phyloP scores from a whole-genome alignment of 331 rosid species.

The Arachis monticola region DNA sequence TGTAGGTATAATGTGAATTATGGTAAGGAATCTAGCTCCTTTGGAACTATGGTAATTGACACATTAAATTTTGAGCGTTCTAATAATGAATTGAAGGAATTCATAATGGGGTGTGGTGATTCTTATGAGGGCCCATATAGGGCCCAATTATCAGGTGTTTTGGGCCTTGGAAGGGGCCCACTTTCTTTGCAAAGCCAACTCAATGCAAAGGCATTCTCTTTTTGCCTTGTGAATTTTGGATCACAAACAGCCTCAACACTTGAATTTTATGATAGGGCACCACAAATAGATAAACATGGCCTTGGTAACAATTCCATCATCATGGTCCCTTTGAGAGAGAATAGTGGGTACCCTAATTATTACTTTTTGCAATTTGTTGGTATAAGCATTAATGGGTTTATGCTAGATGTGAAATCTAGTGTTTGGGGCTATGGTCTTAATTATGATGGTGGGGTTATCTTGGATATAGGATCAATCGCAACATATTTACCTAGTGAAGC shows the following conservation, averaged over 20 bases:
- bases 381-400: conserved; percentile 45
- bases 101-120: conserved; percentile 46
- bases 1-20: conserved; percentile 36
- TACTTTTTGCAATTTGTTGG: conserved; percentile 53
- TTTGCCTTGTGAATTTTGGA: conserved; percentile 26
- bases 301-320: conserved; percentile 28
- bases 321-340: conserved; percentile 38
- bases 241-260: conserved; percentile 31
- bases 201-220: conserved; percentile 45
- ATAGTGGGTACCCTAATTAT: conserved; percentile 39
- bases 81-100: conserved; percentile 7
- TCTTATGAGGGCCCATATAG: conserved; percentile 40
- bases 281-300: neutral
- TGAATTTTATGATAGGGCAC: conserved; percentile 35
- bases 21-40: conserved; percentile 27
- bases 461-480: conserved; percentile 32
- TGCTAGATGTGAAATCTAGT: conserved; percentile 46
- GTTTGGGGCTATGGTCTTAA: conserved; percentile 57
- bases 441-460: conserved; percentile 46
- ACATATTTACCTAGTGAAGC: conserved; percentile 47
- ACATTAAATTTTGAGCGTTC: conserved; percentile 29
- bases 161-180: conserved; percentile 50
- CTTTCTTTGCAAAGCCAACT: conserved; percentile 50
- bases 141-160: conserved; percentile 38
- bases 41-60: conserved; percentile 41